Evolutionary conservation across 73 alveolate genomes (phyloP).

Genomic region (Paramecium sexaurelia): DNA sequence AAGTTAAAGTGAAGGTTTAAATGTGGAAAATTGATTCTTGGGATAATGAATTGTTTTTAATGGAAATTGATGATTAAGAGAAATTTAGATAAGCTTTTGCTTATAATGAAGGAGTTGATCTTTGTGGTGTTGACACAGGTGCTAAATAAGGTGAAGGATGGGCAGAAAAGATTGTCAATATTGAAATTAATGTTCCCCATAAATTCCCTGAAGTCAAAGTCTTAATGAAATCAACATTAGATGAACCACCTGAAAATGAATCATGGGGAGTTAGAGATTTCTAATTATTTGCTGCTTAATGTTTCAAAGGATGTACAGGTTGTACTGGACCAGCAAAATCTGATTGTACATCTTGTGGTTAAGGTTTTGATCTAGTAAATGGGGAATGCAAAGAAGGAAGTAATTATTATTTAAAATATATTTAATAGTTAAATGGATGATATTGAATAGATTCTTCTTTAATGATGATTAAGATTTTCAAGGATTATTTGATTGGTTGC

Average conservation of each 20-base stretch:
- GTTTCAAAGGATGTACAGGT: constrained; percentile 40
- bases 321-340: constrained; percentile 59
- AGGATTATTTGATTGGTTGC: constrained; percentile 1
- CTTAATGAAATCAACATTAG: constrained; percentile 40
- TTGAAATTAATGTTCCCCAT: constrained; percentile 32
- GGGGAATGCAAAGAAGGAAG: constrained; percentile 29
- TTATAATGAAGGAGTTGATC: constrained; percentile 34
- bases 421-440: constrained; percentile 16
- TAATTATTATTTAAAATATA: background rate
- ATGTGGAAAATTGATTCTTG: constrained; percentile 56
- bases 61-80: constrained; percentile 8
- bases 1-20: background rate
- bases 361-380: background rate
- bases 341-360: constrained; percentile 37
- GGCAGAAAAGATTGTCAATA: constrained; percentile 35
- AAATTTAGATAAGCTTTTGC: constrained; percentile 29
- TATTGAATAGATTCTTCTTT: constrained; percentile 10
- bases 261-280: constrained; percentile 63
- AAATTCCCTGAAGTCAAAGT: constrained; percentile 46
- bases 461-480: constrained; percentile 24
- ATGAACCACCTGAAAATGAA: constrained; percentile 56
- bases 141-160: constrained; percentile 37
- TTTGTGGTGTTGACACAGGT: constrained; percentile 48
- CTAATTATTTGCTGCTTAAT: constrained; percentile 20
- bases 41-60: constrained; percentile 41